These are phyloP conservation scores for Colletotrichum higginsianum DNA, from an alignment of 2,329 filamentous ascomycete genomes.

Conservation along the genomic window DNA sequence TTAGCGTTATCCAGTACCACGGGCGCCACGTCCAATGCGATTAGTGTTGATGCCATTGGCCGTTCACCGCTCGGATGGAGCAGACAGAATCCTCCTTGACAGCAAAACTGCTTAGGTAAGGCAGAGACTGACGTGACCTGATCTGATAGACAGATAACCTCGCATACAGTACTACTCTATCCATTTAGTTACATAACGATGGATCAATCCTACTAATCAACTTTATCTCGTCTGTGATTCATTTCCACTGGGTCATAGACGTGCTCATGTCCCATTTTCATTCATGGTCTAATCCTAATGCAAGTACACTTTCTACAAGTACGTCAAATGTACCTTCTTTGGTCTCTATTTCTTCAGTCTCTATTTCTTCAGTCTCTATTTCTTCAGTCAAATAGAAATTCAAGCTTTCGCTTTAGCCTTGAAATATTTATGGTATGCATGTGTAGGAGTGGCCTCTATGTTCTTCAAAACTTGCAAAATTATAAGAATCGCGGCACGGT, in stretches of 20 bases:
- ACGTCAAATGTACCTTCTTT: too few species aligned
- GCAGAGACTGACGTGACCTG: neutral
- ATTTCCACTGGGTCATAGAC: neutral
- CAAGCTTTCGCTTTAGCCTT: neutral
- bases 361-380: too few species aligned
- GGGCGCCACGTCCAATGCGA: conserved; percentile 30
- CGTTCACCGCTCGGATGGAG: conserved; percentile 27
- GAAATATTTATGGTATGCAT: neutral
- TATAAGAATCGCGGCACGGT: too few species aligned
- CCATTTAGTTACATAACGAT: neutral
- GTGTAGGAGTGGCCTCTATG: neutral
- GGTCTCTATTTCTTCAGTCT: neutral
- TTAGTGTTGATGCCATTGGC: conserved; percentile 36
- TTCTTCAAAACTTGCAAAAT: neutral
- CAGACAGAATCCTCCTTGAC: neutral
- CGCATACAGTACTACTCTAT: accelerated
- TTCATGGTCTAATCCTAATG: neutral
- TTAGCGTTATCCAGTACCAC: conserved; percentile 40
- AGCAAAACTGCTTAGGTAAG: conserved; percentile 14
- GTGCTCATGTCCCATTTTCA: neutral
- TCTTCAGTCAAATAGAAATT: neutral
- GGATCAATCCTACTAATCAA: neutral
- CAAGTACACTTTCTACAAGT: neutral
- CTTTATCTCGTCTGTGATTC: neutral
- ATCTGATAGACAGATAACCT: neutral